Evolutionary conservation across 495 filamentous ascomycete species (phyloP), one percentile per base, ranked within the genome.

Genomic region (Copromyces sp.): DNA sequence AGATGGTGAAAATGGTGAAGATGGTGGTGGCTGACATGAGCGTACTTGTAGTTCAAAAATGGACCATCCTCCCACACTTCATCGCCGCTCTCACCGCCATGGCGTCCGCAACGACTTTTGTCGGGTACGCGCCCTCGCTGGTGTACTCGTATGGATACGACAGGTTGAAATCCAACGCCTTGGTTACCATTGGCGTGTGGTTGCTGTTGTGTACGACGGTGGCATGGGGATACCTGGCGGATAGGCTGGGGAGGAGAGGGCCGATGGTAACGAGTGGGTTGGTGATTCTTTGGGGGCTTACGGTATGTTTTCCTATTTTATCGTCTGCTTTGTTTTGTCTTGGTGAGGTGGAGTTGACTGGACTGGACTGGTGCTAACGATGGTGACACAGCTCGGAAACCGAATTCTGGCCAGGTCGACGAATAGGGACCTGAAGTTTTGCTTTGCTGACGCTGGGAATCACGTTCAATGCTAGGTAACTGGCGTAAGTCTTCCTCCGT

Each of bases 401-500:
- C 76, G 77, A 38, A 39, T 79, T n/a, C 80, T 85, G 0, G 81
- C 86, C 12, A 83, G 61, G 77, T 87, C 80, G 73, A 82, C 72
- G 80, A 83, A 80, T 77, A 82, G 79, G 76, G 86, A 86, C 80
- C 79, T 77, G 73, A 82, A 76, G 1, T 77, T 77, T 80, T 16
- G 81, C 78, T 16, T 72, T 82, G 39, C 75, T 89, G 0, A 86
- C 85, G 44, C 76, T 87, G 12, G 82, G 83, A 12, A 76, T 75
- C 3, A 86, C 83, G 76, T 78, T 89, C 4, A 83, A 83, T 6
- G 77, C 84, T 12, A n/a, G n/a, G n/a, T n/a, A 84, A 84, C 71
- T 88, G 85, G 84, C 86, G 83, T 88, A 81, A 74, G 86, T 83
- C 12, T 68, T 44, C 68, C 37, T 59, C 70, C 84, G 86, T 68